Base-by-base conservation (phyloP, 1,139 yeast species). In the Kurtzmaniella quercitrusa region DNA sequence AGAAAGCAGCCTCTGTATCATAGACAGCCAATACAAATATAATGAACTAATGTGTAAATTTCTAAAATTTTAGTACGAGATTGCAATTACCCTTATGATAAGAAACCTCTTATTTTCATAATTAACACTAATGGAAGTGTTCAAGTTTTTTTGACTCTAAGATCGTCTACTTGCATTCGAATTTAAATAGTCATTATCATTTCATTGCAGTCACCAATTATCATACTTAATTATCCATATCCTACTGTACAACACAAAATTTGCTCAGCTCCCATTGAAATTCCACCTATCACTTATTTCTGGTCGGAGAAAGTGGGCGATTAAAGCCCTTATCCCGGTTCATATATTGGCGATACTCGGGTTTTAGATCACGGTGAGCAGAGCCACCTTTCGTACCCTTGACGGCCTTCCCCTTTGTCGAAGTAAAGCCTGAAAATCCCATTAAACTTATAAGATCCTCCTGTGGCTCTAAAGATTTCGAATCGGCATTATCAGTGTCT, bases 291-390 rank as follows among this genome's bases (percentile, higher is more conserved):
- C 14, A 5, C 18, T 30, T 30, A 18, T 18, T 30, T 38, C 70
- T 51, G 4, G 68, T 65, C 0, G 85, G 85, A 12, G 85, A 80
- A 40, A 82, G 57, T 1, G 80, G 76, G 44, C 87, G 63, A 51
- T 80, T 82, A 57, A 79, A 81, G 1, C 86, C 86, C 44, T 76
- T 76, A 8, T 61, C 66, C 36, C 87, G 64, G 55, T 82, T 82
- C 82, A 83, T 81, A 50, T 82, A 83, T 60, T 82, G 88, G 45
- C 88, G 69, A 55, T 76, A 82, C 38, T 71, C 72, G 1, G 79
- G 61, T 41, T 67, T 66, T 43, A 67, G 68, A 36, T 70, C 68
- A 47, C 63, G 67, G 35, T 68, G 66, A 0, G 68, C 71, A 0
- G 69, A 73, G 14, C 79, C 80, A 5, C 71, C 72, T 45, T 76